phyloP scores from a whole-genome alignment of 2,329 filamentous ascomycete species.

The Coniochaeta prunicola region DNA sequence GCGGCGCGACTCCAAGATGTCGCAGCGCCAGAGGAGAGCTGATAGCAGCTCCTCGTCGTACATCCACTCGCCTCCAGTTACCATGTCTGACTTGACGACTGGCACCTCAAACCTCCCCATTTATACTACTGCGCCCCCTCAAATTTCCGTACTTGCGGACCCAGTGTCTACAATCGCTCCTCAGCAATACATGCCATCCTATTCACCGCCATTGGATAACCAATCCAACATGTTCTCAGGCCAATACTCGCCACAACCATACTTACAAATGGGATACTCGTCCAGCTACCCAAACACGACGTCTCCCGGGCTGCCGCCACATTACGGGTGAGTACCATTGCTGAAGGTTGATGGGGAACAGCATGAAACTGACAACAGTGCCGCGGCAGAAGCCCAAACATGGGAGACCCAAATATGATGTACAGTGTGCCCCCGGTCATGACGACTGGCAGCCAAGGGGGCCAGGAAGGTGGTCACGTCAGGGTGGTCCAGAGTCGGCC shows the following conservation, averaged over 20 bases:
- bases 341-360: neutral
- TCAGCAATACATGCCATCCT: slow-evolving; percentile 38
- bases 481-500: slow-evolving; percentile 69
- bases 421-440: slow-evolving; percentile 21
- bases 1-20: slow-evolving; percentile 50
- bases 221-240: slow-evolving; percentile 19
- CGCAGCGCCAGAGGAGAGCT: slow-evolving; percentile 41
- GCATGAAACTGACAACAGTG: slow-evolving; percentile 4
- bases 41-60: slow-evolving; percentile 29
- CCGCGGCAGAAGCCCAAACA: slow-evolving; percentile 9
- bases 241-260: slow-evolving; percentile 25
- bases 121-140: slow-evolving; percentile 43
- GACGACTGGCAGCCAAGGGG: slow-evolving; percentile 21
- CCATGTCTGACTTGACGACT: slow-evolving; percentile 33
- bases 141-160: slow-evolving; percentile 44
- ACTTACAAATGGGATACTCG: slow-evolving; percentile 21
- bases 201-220: slow-evolving; percentile 38
- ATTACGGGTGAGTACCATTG: slow-evolving; percentile 21
- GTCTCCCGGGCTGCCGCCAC: slow-evolving; percentile 18
- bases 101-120: slow-evolving; percentile 34
- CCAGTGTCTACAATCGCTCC: slow-evolving; percentile 28
- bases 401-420: slow-evolving; percentile 18
- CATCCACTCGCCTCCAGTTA: slow-evolving; percentile 32
- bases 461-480: slow-evolving; percentile 33
- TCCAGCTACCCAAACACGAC: slow-evolving; percentile 17